Base-by-base conservation (phyloP, 1,139 yeast genomes). In the Wickerhamomyces sp. region DNA sequence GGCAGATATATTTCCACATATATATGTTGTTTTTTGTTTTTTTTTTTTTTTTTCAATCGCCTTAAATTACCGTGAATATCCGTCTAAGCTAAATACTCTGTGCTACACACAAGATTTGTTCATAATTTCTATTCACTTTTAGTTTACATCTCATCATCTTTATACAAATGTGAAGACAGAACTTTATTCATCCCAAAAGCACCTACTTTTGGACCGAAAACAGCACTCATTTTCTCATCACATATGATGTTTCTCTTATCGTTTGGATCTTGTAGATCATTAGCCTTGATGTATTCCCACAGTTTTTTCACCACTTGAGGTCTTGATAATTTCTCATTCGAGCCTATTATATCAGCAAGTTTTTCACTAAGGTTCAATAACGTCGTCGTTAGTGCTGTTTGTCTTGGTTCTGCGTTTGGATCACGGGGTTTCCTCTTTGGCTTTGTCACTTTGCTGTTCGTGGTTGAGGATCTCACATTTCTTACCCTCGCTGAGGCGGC, bases 231-330 rank as follows among this genome's bases (percentile, higher is more conserved):
- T 40, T 62, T 68, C 1, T 71, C 85, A 54, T 86, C 93, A 53
- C 93, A 84, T 6, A 72, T 16, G 16, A 86, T 80, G 40, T 75
- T 77, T 39, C 93, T 63, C 44, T 71, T 70, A 55, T 85, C 86
- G 2, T 62, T 55, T 1, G 89, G 86, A 47, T 83, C 77, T 52
- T 85, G 95, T 28, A 86, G 60, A 32, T 75, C 58, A 40, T 80
- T 55, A 16, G 58, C 70, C 51, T 79, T 82, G 44, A 86, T 83
- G 54, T 86, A 78, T 11, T 66, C 72, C 95, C 95, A 86, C 16
- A 85, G 60, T 31, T 60, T 62, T 47, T 83, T 82, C 22, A 83
- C 89, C 19, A 81, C 79, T 51, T 80, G 81, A 0, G 93, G 81
- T 46, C 95, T 62, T 2, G 86, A 70, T 36, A 72, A 53, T 37